phyloP scores from a whole-genome alignment of 108 stramenopile genomes.

The Licmophora abbreviata region DNA sequence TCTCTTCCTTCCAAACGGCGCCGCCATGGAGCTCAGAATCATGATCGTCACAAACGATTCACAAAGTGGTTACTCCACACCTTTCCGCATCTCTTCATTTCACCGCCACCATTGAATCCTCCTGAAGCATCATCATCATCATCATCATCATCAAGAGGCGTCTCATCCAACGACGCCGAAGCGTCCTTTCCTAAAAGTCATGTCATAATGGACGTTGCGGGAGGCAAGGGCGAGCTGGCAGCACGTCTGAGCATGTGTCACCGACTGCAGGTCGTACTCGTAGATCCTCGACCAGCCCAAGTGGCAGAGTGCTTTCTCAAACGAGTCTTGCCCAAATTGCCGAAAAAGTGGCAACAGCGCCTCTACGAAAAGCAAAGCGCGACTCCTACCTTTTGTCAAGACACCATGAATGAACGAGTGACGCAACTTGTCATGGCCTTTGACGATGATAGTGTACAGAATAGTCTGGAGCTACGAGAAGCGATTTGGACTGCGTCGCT shows the following conservation, averaged over 20 bases:
- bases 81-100: constrained; percentile 32
- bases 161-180: constrained; percentile 11
- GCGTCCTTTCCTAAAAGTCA: neutral
- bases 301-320: constrained; percentile 48
- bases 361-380: constrained; percentile 24
- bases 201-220: constrained; percentile 46
- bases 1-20: too few species aligned
- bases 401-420: constrained; percentile 32
- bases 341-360: constrained; percentile 74
- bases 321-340: constrained; percentile 65
- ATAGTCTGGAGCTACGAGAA: constrained; percentile 5
- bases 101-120: constrained; percentile 9
- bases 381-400: constrained; percentile 32
- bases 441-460: constrained; percentile 13
- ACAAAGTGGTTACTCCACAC: constrained; percentile 60
- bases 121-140: constrained; percentile 17
- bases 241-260: constrained; percentile 72
- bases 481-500: constrained; percentile 41
- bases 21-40: constrained; percentile 78
- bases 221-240: constrained; percentile 82
- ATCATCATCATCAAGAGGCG: constrained; percentile 7
- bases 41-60: constrained; percentile 71
- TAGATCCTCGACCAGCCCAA: constrained; percentile 74
- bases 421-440: constrained; percentile 53
- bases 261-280: constrained; percentile 49